phyloP scores from a whole-genome alignment of 805 yeast species.

The Cyberlindnera subsufficiens region DNA sequence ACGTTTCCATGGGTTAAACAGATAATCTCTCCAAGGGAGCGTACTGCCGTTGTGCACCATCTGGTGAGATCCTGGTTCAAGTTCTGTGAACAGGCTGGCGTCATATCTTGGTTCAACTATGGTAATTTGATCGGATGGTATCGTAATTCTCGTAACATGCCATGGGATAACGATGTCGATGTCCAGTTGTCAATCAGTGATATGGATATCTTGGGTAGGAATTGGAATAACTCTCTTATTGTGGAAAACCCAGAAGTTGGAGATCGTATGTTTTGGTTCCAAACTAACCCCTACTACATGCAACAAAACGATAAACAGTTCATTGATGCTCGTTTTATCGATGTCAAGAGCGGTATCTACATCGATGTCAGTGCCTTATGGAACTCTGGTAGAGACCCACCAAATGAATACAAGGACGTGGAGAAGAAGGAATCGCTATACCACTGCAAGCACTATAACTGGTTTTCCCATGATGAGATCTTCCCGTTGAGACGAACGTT shows the following conservation, averaged over 20 bases:
- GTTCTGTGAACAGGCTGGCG: constrained; percentile 36
- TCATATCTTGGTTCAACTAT: constrained; percentile 57
- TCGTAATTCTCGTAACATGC: constrained; percentile 51
- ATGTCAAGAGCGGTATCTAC: constrained; percentile 41
- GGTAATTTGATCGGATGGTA: constrained; percentile 60
- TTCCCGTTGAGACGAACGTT: constrained; percentile 37
- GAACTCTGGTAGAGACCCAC: constrained; percentile 12
- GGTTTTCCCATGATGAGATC: constrained; percentile 27
- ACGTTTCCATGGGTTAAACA: constrained; percentile 27
- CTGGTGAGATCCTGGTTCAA: constrained; percentile 48
- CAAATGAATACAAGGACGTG: constrained; percentile 5
- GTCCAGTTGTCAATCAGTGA: constrained; percentile 51
- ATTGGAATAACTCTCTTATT: constrained; percentile 44
- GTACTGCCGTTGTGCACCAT: constrained; percentile 35
- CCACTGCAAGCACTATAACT: constrained; percentile 26
- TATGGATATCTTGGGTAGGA: constrained; percentile 35
- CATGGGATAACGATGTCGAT: constrained; percentile 61
- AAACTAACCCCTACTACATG: constrained; percentile 28
- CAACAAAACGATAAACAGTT: constrained; percentile 38
- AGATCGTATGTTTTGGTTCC: constrained; percentile 28
- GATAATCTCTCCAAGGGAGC: constrained; percentile 24
- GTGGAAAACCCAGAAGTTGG: constrained; percentile 34
- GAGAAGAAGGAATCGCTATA: constrained; percentile 14
- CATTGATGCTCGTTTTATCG: constrained; percentile 40
- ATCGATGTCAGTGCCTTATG: constrained; percentile 42